These are phyloP conservation scores for Aegilops longissima DNA, from an alignment of 176 grass and related monocot species.

Conservation along the genomic window DNA sequence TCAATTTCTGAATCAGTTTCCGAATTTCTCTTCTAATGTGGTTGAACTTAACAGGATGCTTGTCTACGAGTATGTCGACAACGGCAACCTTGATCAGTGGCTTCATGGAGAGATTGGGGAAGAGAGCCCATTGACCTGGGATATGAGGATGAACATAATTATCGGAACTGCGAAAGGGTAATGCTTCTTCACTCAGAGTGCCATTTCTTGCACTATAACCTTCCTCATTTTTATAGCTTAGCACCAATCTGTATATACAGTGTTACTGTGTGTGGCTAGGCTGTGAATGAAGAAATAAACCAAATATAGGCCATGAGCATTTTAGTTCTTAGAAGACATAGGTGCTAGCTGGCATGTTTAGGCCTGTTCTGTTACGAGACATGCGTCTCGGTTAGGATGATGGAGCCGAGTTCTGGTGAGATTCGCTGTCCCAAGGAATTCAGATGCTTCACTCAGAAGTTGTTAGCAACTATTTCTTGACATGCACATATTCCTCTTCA, in stretches of 20 bases:
- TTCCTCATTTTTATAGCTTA: not conserved
- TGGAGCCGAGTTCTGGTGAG: slow-evolving; percentile 36
- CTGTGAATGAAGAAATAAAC: not conserved
- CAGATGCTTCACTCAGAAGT: slow-evolving; percentile 21
- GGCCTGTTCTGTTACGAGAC: slow-evolving; percentile 29
- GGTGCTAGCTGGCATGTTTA: slow-evolving; percentile 30
- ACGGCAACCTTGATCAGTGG: slow-evolving; percentile 94
- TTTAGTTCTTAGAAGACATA: slow-evolving; percentile 17
- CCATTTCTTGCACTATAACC: not conserved
- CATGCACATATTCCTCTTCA: slow-evolving; percentile 37
- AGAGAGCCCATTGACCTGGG: slow-evolving; percentile 83
- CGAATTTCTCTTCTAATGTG: not conserved
- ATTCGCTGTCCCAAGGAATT: slow-evolving; percentile 31
- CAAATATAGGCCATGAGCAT: slow-evolving; percentile 10
- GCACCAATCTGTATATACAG: not conserved
- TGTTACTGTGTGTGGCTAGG: not conserved
- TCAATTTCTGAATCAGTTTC: not conserved
- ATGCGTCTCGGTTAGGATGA: slow-evolving; percentile 34
- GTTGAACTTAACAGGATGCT: slow-evolving; percentile 65
- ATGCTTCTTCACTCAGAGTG: slow-evolving; percentile 8
- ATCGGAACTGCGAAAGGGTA: slow-evolving; percentile 98
- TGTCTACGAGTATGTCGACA: slow-evolving; percentile 94
- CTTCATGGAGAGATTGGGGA: slow-evolving; percentile 86
- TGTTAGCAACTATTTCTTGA: slow-evolving; percentile 37
- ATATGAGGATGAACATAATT: slow-evolving; percentile 91